These are phyloP conservation scores for Sarocladium oryzae DNA, from an alignment of 2,329 filamentous ascomycete genomes.

Conservation along the genomic window DNA sequence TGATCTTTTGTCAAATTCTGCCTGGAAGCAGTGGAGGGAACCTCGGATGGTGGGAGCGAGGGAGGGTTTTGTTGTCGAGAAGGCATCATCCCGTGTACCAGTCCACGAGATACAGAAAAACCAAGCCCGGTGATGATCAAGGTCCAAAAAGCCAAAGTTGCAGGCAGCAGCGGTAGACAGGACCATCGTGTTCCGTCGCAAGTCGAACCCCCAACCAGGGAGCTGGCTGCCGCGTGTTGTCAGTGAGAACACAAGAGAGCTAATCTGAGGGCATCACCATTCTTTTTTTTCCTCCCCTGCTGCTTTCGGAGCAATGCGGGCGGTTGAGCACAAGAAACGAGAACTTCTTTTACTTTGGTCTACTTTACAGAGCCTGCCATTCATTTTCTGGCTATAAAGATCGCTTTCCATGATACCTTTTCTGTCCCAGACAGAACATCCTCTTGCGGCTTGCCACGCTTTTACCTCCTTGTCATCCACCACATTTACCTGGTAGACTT, in stretches of 20 bases:
- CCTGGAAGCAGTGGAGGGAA: no score
- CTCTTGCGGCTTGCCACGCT: not conserved
- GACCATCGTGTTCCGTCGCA: slow-evolving; percentile 1
- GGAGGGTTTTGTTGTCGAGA: no score
- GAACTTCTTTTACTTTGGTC: slow-evolving; percentile 2
- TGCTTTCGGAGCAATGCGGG: no score
- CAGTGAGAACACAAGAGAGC: slow-evolving; percentile 49
- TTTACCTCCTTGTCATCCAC: not conserved
- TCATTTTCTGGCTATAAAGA: not conserved
- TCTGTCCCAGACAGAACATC: not conserved
- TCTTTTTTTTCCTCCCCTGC: not conserved
- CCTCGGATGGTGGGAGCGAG: no score
- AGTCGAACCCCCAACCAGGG: not conserved
- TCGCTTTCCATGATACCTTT: not conserved
- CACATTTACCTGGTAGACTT: not conserved
- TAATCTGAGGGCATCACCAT: slow-evolving; percentile 43
- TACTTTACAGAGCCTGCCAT: slow-evolving; percentile 10
- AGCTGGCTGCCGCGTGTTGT: slow-evolving; percentile 32
- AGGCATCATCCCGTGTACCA: no score
- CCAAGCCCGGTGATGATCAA: slow-evolving; percentile 43
- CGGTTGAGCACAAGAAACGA: not conserved
- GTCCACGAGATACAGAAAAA: not conserved
- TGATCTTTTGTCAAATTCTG: no score
- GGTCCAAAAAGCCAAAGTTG: slow-evolving; percentile 54
- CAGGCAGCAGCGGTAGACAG: slow-evolving; percentile 35